Evolutionary conservation across 345 rosid species (phyloP).

Genomic region (Moringa oleifera): DNA sequence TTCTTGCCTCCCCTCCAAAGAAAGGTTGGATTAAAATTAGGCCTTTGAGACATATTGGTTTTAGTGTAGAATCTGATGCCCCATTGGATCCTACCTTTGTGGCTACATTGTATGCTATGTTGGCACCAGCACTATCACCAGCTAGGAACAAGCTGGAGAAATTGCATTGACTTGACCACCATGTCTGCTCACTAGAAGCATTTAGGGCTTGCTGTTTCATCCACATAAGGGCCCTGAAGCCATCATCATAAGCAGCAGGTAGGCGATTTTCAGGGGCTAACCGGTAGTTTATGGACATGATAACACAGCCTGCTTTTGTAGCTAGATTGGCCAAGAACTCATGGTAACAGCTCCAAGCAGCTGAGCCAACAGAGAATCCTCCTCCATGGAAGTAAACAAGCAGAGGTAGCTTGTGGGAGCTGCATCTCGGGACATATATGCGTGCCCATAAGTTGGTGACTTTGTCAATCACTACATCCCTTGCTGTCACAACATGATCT

Average conservation of each 20-base stretch:
- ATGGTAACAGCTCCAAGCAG: slow-evolving; percentile 66
- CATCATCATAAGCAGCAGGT: slow-evolving; percentile 66
- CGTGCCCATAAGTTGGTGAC: slow-evolving; percentile 46
- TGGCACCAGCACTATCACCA: slow-evolving; percentile 82
- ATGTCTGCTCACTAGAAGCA: slow-evolving; percentile 29
- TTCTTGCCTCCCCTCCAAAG: slow-evolving; percentile 64
- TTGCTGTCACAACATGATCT: slow-evolving; percentile 28
- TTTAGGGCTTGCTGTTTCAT: slow-evolving; percentile 31
- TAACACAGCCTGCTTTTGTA: slow-evolving; percentile 36
- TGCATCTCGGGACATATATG: slow-evolving; percentile 32
- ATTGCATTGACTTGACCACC: slow-evolving; percentile 44
- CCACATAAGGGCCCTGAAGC: slow-evolving; percentile 53
- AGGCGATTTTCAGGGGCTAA: slow-evolving; percentile 62
- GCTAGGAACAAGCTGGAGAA: slow-evolving; percentile 45
- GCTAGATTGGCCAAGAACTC: slow-evolving; percentile 49
- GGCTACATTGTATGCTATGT: slow-evolving; percentile 51
- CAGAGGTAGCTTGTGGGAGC: slow-evolving; percentile 41
- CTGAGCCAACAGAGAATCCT: slow-evolving; percentile 64
- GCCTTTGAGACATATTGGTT: slow-evolving; percentile 37
- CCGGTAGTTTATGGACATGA: slow-evolving; percentile 50
- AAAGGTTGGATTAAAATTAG: slow-evolving; percentile 56
- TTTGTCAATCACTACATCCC: slow-evolving; percentile 41
- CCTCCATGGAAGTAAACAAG: slow-evolving; percentile 73
- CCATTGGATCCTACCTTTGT: slow-evolving; percentile 21
- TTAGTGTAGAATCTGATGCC: slow-evolving; percentile 5